Conservation (phyloP, 495 filamentous ascomycete genomes). For the Penicillium canariense region DNA sequence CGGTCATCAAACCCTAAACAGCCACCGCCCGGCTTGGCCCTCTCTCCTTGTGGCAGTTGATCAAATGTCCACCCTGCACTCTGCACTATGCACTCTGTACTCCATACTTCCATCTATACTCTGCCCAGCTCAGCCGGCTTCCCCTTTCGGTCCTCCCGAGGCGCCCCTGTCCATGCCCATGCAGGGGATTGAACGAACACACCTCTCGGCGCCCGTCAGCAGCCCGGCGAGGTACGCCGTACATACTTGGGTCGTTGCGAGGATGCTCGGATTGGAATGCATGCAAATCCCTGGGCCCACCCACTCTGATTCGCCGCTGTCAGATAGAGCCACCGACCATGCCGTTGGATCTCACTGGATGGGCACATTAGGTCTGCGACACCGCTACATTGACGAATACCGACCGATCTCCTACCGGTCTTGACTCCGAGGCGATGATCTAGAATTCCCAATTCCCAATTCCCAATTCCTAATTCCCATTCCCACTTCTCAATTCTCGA, state of each 20-base stretch:
- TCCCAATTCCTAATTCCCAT: neutral
- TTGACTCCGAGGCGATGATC: neutral
- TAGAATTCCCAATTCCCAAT: neutral
- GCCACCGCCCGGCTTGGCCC: neutral
- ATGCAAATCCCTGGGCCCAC: conserved; percentile 2
- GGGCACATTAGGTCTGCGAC: too few species aligned
- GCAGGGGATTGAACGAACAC: neutral
- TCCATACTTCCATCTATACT: too few species aligned
- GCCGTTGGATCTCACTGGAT: too few species aligned
- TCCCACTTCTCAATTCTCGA: too few species aligned
- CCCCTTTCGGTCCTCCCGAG: conserved; percentile 26
- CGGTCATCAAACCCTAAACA: neutral
- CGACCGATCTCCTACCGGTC: too few species aligned
- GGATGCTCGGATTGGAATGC: neutral
- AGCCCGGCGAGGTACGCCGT: neutral
- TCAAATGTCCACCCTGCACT: conserved; percentile 17
- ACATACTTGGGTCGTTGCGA: neutral
- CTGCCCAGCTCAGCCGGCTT: too few species aligned
- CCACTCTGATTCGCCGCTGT: neutral
- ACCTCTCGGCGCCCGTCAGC: neutral
- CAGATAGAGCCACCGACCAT: conserved; percentile 3
- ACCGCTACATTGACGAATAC: conserved; percentile 7
- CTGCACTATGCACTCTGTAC: too few species aligned
- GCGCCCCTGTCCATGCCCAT: neutral
- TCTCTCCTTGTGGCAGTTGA: conserved; percentile 17